phyloP scores from a whole-genome alignment of 2,329 filamentous ascomycete species.

The Sporothrix variecibatus region DNA sequence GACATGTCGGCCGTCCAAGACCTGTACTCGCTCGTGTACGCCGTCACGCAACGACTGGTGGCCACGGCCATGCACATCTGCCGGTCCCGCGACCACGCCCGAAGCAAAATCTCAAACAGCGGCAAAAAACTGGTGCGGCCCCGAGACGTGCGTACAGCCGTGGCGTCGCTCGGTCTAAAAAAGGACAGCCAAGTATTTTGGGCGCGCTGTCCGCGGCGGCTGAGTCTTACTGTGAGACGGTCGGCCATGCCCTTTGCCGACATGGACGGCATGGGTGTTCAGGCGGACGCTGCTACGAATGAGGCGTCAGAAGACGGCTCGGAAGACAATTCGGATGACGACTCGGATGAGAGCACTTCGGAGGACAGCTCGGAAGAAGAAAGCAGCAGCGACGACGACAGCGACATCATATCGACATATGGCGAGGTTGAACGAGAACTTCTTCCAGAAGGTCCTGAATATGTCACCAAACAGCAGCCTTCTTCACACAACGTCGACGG shows the following conservation, averaged over 20 bases:
- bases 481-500: background rate
- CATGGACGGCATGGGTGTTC: background rate
- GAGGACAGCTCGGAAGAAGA: background rate
- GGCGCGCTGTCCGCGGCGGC: constrained; percentile 50
- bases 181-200: constrained; percentile 47
- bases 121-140: constrained; percentile 41
- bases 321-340: background rate
- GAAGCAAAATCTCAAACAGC: constrained; percentile 34
- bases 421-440: constrained; percentile 1
- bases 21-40: constrained; percentile 68
- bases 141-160: constrained; percentile 53
- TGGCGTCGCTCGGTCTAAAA: constrained; percentile 49
- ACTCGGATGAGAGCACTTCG: background rate
- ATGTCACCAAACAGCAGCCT: background rate
- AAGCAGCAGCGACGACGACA: background rate
- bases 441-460: background rate
- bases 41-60: constrained; percentile 69
- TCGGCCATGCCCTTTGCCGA: constrained; percentile 17
- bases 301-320: background rate
- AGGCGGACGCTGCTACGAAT: too few relatives aligned
- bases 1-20: constrained; percentile 75
- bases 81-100: constrained; percentile 65
- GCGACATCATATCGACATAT: constrained; percentile 7
- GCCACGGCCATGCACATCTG: constrained; percentile 68
- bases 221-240: constrained; percentile 52